Conservation (phyloP, 805 yeast genomes). For the Kazachstania martiniae region DNA sequence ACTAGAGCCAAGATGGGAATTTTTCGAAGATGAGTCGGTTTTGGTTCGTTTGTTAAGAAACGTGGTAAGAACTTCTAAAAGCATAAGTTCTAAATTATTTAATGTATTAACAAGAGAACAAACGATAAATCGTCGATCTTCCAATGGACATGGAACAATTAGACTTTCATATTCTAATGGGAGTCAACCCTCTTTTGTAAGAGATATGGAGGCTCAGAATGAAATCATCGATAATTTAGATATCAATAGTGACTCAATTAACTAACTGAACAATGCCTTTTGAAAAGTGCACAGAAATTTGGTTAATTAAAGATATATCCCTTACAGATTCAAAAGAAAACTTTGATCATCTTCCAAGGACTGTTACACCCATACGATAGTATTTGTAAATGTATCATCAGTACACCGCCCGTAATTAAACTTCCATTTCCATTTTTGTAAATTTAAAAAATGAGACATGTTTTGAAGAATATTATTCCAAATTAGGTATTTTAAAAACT, state of each 20-base stretch:
- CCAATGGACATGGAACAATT: neutral
- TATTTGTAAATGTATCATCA: too few relatives aligned
- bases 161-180: constrained; percentile 1
- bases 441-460: too few relatives aligned
- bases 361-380: too few relatives aligned
- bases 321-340: too few relatives aligned
- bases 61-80: neutral
- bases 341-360: too few relatives aligned
- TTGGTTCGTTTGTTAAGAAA: constrained; percentile 2
- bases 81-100: neutral
- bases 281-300: too few relatives aligned
- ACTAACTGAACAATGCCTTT: too few relatives aligned
- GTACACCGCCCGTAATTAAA: too few relatives aligned
- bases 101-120: neutral
- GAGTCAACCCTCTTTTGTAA: constrained; percentile 25
- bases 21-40: constrained; percentile 14
- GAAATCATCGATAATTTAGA: constrained; percentile 32
- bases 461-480: too few relatives aligned
- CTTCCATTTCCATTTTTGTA: too few relatives aligned
- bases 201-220: constrained; percentile 33
- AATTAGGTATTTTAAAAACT: too few relatives aligned
- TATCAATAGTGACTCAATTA: constrained; percentile 11
- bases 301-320: too few relatives aligned
- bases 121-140: neutral
- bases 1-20: constrained; percentile 21